Percentiles rank a stretch among this genome's conserved stretches.
phyloP scores from a whole-genome alignment of 2,329 filamentous ascomycete species.

The Colletotrichum simmondsii region DNA sequence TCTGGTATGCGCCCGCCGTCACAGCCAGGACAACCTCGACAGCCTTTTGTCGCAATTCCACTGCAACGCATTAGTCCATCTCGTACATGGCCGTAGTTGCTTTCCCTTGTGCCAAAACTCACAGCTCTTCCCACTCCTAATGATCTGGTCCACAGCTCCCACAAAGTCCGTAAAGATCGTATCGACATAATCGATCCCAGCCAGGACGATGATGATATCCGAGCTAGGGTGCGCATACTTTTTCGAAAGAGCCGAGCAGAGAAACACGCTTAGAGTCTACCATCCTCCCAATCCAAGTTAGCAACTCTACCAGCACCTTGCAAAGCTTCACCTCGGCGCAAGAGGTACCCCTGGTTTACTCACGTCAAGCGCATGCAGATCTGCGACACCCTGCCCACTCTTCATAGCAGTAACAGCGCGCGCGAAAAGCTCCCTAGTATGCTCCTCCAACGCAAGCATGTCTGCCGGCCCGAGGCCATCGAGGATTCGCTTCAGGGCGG shows the following conservation, averaged over 20 bases:
- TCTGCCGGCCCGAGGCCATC: slow-evolving; percentile 78
- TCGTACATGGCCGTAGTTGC: not conserved
- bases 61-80: slow-evolving; percentile 55
- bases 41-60: slow-evolving; percentile 81
- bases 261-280: slow-evolving; percentile 89
- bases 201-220: slow-evolving; percentile 90
- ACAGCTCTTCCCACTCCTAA: slow-evolving; percentile 80
- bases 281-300: not conserved
- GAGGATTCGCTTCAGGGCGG: slow-evolving; percentile 75
- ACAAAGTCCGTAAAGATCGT: slow-evolving; percentile 90
- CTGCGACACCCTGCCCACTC: slow-evolving; percentile 67
- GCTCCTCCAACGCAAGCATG: slow-evolving; percentile 79
- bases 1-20: slow-evolving; percentile 94
- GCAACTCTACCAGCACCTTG: not conserved
- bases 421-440: slow-evolving; percentile 82
- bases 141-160: slow-evolving; percentile 81
- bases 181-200: slow-evolving; percentile 90
- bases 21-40: slow-evolving; percentile 85
- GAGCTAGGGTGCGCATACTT: slow-evolving; percentile 95
- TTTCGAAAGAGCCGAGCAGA: slow-evolving; percentile 84
- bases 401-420: slow-evolving; percentile 78
- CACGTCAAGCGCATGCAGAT: slow-evolving; percentile 89
- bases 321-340: not conserved
- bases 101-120: slow-evolving; percentile 46
- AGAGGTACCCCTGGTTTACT: slow-evolving; percentile 40